Evolutionary conservation across 768 basidiomycete genomes (phyloP).

Genomic region (Mycena crocata): DNA sequence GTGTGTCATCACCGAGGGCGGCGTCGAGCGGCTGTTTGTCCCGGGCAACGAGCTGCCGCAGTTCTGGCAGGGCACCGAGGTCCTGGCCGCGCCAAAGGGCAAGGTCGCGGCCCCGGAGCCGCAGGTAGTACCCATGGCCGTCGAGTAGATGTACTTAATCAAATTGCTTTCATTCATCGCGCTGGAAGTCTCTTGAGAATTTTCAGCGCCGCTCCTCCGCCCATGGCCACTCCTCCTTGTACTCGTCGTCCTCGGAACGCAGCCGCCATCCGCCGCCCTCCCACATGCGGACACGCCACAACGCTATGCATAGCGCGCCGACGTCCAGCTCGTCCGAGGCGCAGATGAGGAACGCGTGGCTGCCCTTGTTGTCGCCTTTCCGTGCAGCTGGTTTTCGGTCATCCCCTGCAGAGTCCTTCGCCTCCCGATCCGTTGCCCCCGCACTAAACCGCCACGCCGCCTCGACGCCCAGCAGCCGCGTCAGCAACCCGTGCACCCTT

Average conservation of each 20-base stretch:
- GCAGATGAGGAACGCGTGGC: slow-evolving; percentile 77
- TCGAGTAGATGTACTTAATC: slow-evolving; percentile 49
- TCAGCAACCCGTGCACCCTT: slow-evolving; percentile 62
- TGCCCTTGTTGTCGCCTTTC: slow-evolving; percentile 57
- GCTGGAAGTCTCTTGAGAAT: too few species aligned
- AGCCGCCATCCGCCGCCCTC: slow-evolving; percentile 66
- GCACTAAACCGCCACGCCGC: slow-evolving; percentile 41
- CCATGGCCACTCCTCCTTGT: slow-evolving; percentile 20
- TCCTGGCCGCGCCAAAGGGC: slow-evolving; percentile 56
- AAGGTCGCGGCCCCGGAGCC: slow-evolving; percentile 45
- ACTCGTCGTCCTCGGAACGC: slow-evolving; percentile 29
- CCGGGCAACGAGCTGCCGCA: slow-evolving; percentile 90
- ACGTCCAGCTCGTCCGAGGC: slow-evolving; percentile 70
- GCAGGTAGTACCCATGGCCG: slow-evolving; percentile 59
- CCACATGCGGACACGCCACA: slow-evolving; percentile 87
- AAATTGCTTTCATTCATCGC: slow-evolving; percentile 15
- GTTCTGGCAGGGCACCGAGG: slow-evolving; percentile 90
- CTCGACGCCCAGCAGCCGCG: slow-evolving; percentile 62
- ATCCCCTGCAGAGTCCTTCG: slow-evolving; percentile 7
- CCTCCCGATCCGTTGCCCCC: slow-evolving; percentile 33
- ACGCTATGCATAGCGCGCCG: slow-evolving; percentile 72
- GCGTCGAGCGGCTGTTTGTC: slow-evolving; percentile 92
- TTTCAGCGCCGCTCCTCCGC: background rate
- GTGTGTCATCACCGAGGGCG: slow-evolving; percentile 95
- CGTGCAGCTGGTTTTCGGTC: background rate